A percentile compares a stretch with the other conserved stretches of the same genome.
These are phyloP conservation scores for Plasmodium coatneyi DNA, from an alignment of 169 alveolate species.

Conservation along the genomic window DNA sequence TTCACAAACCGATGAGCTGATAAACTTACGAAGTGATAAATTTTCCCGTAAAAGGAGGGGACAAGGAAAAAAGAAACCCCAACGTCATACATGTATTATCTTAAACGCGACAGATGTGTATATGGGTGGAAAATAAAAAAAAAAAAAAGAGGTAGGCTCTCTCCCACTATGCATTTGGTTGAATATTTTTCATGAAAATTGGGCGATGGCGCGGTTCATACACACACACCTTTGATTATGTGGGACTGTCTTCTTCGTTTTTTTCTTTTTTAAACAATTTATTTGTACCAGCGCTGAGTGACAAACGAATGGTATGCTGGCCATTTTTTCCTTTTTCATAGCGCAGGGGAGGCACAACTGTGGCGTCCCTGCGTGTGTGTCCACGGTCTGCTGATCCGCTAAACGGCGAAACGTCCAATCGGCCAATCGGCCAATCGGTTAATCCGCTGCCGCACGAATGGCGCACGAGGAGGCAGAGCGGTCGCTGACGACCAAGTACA, in stretches of 20 bases:
- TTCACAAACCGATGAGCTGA: background rate
- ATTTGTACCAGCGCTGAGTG: background rate
- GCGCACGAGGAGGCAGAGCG: background rate
- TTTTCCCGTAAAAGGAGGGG: background rate
- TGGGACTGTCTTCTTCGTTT: background rate
- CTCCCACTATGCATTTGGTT: background rate
- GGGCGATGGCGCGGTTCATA: background rate
- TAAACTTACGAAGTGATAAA: background rate
- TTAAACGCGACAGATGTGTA: background rate
- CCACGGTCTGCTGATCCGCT: background rate
- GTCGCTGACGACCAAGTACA: conserved; percentile 15
- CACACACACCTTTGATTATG: background rate
- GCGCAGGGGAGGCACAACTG: background rate
- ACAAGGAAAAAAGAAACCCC: background rate
- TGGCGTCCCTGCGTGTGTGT: background rate
- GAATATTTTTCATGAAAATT: background rate
- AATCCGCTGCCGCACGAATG: background rate
- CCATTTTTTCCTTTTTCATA: background rate
- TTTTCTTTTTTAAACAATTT: background rate
- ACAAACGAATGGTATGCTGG: background rate
- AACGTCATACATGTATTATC: background rate
- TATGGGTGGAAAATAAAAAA: background rate
- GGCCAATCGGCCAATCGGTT: background rate
- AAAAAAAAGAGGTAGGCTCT: background rate
- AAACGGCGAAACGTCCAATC: background rate